Conservation (phyloP, 2,329 filamentous ascomycete species). For the Balansia obtecta region DNA sequence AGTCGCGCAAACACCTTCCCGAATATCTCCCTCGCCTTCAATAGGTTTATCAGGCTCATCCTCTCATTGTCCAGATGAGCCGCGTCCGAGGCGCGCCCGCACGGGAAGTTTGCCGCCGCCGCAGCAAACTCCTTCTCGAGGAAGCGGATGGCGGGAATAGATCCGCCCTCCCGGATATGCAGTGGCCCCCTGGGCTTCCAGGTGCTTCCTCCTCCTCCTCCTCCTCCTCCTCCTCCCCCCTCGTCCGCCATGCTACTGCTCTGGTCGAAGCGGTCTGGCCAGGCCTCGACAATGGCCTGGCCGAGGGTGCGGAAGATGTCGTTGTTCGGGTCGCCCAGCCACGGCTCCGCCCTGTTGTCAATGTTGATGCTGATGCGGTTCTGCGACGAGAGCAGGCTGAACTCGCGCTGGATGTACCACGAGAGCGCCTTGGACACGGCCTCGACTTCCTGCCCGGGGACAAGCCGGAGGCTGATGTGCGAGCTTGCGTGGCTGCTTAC, state of each 20-base stretch:
- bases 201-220: conserved; percentile 8
- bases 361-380: conserved; percentile 75
- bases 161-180: conserved; percentile 91
- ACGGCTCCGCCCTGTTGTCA: conserved; percentile 88
- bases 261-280: conserved; percentile 47
- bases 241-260: background rate
- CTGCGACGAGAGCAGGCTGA: conserved; percentile 61
- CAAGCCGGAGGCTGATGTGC: conserved; percentile 78
- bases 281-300: conserved; percentile 70
- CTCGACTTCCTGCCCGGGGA: conserved; percentile 82
- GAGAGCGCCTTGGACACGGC: conserved; percentile 58
- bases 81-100: conserved; percentile 85
- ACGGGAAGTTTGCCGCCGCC: conserved; percentile 83
- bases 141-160: conserved; percentile 88
- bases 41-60: conserved; percentile 73
- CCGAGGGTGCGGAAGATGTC: conserved; percentile 85
- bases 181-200: conserved; percentile 50
- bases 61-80: conserved; percentile 94
- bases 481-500: conserved; percentile 85
- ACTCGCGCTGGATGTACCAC: conserved; percentile 57
- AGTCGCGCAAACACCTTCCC: conserved; percentile 68
- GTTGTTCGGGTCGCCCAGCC: conserved; percentile 85
- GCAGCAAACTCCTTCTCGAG: conserved; percentile 88
- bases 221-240: no score
- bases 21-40: conserved; percentile 89